Evolutionary conservation across 2,329 filamentous ascomycete genomes (phyloP).

Genomic region (Paraconiothyrium sp.): DNA sequence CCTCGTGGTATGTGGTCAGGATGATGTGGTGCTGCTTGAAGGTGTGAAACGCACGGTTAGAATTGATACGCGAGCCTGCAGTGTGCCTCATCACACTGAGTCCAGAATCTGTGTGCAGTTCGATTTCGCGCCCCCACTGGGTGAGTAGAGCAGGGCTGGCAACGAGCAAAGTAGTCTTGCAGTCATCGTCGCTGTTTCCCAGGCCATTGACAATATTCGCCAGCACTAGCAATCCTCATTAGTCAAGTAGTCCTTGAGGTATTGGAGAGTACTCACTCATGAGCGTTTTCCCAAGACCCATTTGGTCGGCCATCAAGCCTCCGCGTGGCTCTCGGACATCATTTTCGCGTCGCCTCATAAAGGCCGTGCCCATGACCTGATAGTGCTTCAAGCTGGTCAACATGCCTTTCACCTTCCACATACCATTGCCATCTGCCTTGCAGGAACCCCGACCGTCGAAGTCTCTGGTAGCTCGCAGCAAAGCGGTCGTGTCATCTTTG

Average conservation of each 20-base stretch:
- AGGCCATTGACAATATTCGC: slow-evolving; percentile 57
- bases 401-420: slow-evolving; percentile 61
- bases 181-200: slow-evolving; percentile 22
- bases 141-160: slow-evolving; percentile 50
- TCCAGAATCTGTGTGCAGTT: slow-evolving; percentile 32
- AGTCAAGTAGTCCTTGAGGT: slow-evolving; percentile 4
- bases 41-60: slow-evolving; percentile 21
- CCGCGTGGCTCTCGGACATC: slow-evolving; percentile 47
- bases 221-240: slow-evolving; percentile 16
- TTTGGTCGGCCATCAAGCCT: slow-evolving; percentile 54
- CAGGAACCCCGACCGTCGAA: slow-evolving; percentile 53
- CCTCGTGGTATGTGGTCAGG: slow-evolving; percentile 56
- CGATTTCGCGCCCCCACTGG: slow-evolving; percentile 53
- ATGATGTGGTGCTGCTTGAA: slow-evolving; percentile 42
- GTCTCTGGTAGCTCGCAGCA: slow-evolving; percentile 52
- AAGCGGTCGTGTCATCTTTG: slow-evolving; percentile 46
- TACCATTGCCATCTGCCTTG: slow-evolving; percentile 42
- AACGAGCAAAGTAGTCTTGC: slow-evolving; percentile 55
- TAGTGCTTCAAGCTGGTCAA: slow-evolving; percentile 56
- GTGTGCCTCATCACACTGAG: slow-evolving; percentile 40
- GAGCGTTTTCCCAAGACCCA: slow-evolving; percentile 55
- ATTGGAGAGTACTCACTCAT: slow-evolving; percentile 32
- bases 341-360: slow-evolving; percentile 64
- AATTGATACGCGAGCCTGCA: slow-evolving; percentile 35
- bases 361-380: slow-evolving; percentile 62